Percentiles rank a stretch among this genome's conserved stretches.
Evolutionary conservation across 2,329 filamentous ascomycete genomes (phyloP).

Genomic region (Cladophialophora exuberans): DNA sequence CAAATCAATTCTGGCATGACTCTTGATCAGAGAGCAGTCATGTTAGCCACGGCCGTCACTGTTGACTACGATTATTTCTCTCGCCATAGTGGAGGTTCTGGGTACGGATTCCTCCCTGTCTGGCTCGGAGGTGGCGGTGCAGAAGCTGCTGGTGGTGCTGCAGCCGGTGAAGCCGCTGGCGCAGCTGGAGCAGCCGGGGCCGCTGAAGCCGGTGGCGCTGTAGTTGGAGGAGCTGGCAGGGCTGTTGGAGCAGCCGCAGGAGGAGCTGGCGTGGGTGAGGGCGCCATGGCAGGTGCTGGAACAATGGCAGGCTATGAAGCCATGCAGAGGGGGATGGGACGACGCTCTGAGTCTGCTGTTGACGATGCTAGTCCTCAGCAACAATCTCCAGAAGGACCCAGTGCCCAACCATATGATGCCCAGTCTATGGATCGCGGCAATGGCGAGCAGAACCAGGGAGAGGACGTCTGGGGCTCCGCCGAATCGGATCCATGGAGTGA

Average conservation of each 20-base stretch:
- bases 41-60: constrained; percentile 67
- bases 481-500: constrained; percentile 37
- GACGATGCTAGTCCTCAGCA: constrained; percentile 8
- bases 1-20: constrained; percentile 57
- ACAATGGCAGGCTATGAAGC: constrained; percentile 67
- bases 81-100: constrained; percentile 58
- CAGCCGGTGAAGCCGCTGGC: constrained; percentile 41
- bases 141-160: constrained; percentile 39
- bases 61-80: constrained; percentile 72
- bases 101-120: constrained; percentile 56
- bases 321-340: constrained; percentile 57
- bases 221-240: constrained; percentile 29
- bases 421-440: constrained; percentile 35
- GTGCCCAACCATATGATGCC: constrained; percentile 32
- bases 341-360: constrained; percentile 31
- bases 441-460: constrained; percentile 27
- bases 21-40: constrained; percentile 66
- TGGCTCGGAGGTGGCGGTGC: constrained; percentile 49
- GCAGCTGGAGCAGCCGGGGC: constrained; percentile 40
- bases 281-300: constrained; percentile 56
- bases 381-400: constrained; percentile 18
- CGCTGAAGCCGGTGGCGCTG: constrained; percentile 42
- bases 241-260: constrained; percentile 36
- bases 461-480: constrained; percentile 41
- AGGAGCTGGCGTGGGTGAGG: constrained; percentile 42